Conservation (phyloP, 2,329 filamentous ascomycete genomes). For the Calonectria henricotiae region DNA sequence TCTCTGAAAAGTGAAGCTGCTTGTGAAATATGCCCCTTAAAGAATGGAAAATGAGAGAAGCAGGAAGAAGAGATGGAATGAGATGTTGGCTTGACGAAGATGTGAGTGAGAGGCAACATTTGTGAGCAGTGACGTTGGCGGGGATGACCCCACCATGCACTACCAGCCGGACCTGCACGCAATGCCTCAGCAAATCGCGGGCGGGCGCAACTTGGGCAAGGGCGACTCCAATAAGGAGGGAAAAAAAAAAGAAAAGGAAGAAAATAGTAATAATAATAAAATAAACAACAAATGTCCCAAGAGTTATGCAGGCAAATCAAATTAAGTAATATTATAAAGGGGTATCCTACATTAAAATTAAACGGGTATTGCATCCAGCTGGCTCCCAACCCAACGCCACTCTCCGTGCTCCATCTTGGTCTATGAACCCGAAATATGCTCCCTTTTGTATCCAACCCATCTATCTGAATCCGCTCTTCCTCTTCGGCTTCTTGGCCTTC, state of each 20-base stretch:
- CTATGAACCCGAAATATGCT: background rate
- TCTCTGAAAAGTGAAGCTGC: background rate
- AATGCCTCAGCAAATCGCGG: constrained; percentile 11
- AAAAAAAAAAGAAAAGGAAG: background rate
- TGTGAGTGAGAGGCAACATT: constrained; percentile 31
- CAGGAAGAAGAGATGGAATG: background rate
- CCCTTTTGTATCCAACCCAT: background rate
- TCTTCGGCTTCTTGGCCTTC: constrained; percentile 63
- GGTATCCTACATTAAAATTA: constrained; percentile 19
- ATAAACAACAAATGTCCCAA: too few relatives aligned
- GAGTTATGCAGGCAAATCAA: background rate
- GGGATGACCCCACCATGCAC: constrained; percentile 22
- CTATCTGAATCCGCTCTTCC: constrained; percentile 62
- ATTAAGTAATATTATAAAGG: background rate
- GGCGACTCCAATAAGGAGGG: too few relatives aligned
- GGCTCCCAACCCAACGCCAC: background rate
- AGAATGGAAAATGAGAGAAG: background rate
- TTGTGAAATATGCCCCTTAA: background rate
- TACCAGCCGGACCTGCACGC: background rate
- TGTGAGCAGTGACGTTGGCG: constrained; percentile 45
- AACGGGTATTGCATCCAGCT: background rate
- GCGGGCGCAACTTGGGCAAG: background rate
- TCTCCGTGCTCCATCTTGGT: background rate
- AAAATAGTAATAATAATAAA: background rate
- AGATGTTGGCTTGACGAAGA: constrained; percentile 39